Conservation (phyloP, 352 stramenopile species). For the Elongisporangium anandrum region DNA sequence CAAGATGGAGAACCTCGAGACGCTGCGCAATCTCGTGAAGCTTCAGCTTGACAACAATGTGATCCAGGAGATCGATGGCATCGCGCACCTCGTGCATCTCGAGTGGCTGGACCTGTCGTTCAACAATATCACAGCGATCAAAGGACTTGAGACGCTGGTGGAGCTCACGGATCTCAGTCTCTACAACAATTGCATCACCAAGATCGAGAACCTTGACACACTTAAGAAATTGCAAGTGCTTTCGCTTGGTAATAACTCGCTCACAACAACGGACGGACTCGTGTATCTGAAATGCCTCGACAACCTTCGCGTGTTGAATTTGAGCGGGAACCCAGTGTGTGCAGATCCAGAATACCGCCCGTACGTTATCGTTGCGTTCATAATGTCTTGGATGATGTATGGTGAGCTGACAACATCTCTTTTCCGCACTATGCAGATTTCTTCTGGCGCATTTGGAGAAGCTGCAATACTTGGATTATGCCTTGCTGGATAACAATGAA, state of each 20-base stretch:
- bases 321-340: conserved; percentile 92
- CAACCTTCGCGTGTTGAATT: conserved; percentile 87
- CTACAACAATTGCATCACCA: conserved; percentile 93
- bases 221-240: conserved; percentile 90
- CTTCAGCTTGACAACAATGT: conserved; percentile 95
- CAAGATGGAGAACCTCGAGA: conserved; percentile 93
- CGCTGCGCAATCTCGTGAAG: conserved; percentile 84
- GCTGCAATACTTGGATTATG: conserved; percentile 93
- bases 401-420: no score
- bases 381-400: background rate
- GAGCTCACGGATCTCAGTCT: conserved; percentile 90
- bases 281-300: conserved; percentile 83
- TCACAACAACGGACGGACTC: conserved; percentile 68
- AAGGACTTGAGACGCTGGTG: conserved; percentile 88
- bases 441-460: conserved; percentile 90
- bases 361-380: conserved; percentile 18
- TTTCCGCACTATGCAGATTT: no score
- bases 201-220: conserved; percentile 88
- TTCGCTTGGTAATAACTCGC: conserved; percentile 90
- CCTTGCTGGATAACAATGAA: conserved; percentile 80
- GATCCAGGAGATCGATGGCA: conserved; percentile 89
- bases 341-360: conserved; percentile 88
- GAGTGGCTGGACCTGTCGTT: conserved; percentile 94
- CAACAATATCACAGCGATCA: conserved; percentile 92
- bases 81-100: conserved; percentile 81